These are phyloP conservation scores for Mallotus japonicus DNA, from an alignment of 441 rosid genomes.

Conservation along the genomic window DNA sequence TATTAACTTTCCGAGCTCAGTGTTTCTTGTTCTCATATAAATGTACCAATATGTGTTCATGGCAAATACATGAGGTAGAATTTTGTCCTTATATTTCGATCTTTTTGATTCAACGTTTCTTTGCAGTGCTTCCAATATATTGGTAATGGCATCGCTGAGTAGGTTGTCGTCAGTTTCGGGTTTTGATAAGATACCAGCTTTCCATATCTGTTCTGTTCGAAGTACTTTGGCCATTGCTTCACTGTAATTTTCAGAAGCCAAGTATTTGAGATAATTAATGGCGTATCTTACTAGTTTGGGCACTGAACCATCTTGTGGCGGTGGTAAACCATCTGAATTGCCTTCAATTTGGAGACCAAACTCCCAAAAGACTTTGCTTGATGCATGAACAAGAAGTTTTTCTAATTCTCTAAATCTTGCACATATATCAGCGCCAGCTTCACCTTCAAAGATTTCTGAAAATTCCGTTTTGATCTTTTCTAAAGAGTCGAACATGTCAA, in stretches of 20 bases:
- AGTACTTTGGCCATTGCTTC: slow-evolving; percentile 53
- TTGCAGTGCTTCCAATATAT: slow-evolving; percentile 56
- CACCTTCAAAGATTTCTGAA: slow-evolving; percentile 46
- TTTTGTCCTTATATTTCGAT: slow-evolving; percentile 44
- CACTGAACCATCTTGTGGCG: slow-evolving; percentile 54
- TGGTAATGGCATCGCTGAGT: slow-evolving; percentile 46
- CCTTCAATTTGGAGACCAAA: slow-evolving; percentile 64
- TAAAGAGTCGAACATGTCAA: slow-evolving; percentile 58
- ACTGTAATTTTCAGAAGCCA: slow-evolving; percentile 41
- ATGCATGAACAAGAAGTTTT: slow-evolving; percentile 52
- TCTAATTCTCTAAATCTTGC: slow-evolving; percentile 52
- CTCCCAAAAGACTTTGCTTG: slow-evolving; percentile 60
- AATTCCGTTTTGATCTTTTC: slow-evolving; percentile 48
- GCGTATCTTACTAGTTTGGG: slow-evolving; percentile 67
- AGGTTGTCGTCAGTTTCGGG: slow-evolving; percentile 42
- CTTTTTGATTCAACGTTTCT: slow-evolving; percentile 53
- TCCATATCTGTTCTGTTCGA: slow-evolving; percentile 59
- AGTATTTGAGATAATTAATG: slow-evolving; percentile 56
- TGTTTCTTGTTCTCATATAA: slow-evolving; percentile 53
- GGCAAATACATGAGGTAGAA: slow-evolving; percentile 40
- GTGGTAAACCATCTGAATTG: slow-evolving; percentile 46
- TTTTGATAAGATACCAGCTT: slow-evolving; percentile 48
- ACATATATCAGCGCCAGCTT: slow-evolving; percentile 53
- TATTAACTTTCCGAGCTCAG: slow-evolving; percentile 49
- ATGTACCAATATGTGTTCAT: slow-evolving; percentile 70